These are phyloP conservation scores for Acacia acuminata DNA, from an alignment of 306 rosid species.

Conservation along the genomic window DNA sequence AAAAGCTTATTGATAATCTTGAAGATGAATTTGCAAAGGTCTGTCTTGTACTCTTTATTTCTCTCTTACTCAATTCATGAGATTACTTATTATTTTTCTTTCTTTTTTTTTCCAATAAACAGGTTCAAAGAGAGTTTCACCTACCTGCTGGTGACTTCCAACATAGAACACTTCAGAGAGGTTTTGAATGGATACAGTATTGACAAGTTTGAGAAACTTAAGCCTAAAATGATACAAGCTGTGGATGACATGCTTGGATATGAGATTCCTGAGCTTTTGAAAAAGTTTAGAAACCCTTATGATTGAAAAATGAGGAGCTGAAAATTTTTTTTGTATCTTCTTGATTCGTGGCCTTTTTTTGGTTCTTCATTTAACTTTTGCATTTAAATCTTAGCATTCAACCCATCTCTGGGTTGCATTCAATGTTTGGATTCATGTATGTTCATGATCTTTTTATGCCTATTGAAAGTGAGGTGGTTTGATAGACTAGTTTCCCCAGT, in stretches of 20 bases:
- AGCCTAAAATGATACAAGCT: slow-evolving; percentile 85
- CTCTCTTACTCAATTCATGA: background rate
- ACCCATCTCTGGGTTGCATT: background rate
- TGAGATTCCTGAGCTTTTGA: slow-evolving; percentile 84
- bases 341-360: background rate
- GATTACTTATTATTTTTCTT: background rate
- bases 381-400: background rate
- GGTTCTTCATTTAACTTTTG: background rate
- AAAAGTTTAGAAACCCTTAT: slow-evolving; percentile 84
- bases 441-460: background rate
- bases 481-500: background rate
- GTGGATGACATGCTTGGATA: slow-evolving; percentile 96
- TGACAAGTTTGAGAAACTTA: slow-evolving; percentile 87
- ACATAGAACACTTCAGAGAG: slow-evolving; percentile 69
- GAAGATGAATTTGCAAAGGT: slow-evolving; percentile 84
- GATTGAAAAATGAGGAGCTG: slow-evolving; percentile 38
- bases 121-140: slow-evolving; percentile 90
- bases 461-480: background rate
- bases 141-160: slow-evolving; percentile 83
- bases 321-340: background rate
- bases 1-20: slow-evolving; percentile 71
- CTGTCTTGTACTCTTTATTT: background rate
- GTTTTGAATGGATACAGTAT: slow-evolving; percentile 60
- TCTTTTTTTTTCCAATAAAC: background rate
- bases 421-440: background rate